phyloP scores from a whole-genome alignment of 805 yeast genomes.

The Metschnikowia kofuensis region DNA sequence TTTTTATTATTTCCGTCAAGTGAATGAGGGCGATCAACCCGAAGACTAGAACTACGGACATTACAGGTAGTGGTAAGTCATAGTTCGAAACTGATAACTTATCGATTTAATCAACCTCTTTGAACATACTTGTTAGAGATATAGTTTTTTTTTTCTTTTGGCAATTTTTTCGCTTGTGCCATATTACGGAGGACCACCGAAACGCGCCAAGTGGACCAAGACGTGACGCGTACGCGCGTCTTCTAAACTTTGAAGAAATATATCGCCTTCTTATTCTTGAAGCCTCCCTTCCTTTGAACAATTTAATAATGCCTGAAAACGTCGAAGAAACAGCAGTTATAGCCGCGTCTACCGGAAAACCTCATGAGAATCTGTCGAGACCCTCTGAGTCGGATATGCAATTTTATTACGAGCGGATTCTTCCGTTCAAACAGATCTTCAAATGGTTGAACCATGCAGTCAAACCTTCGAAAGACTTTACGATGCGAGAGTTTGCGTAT shows the following conservation, averaged over 20 bases:
- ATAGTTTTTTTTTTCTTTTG: too few species aligned
- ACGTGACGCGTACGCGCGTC: neutral
- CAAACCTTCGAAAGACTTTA: slow-evolving; percentile 69
- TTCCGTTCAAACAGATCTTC: slow-evolving; percentile 78
- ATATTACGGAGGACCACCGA: too few species aligned
- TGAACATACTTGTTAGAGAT: too few species aligned
- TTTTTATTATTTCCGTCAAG: too few species aligned
- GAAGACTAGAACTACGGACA: too few species aligned
- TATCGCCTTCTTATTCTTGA: too few species aligned
- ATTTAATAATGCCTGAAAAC: neutral
- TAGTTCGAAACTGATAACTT: too few species aligned
- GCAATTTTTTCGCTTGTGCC: too few species aligned
- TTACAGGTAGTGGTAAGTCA: too few species aligned
- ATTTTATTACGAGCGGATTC: slow-evolving; percentile 63
- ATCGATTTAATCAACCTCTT: too few species aligned
- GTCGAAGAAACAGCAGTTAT: neutral
- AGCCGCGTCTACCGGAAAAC: neutral
- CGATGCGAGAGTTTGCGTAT: slow-evolving; percentile 90
- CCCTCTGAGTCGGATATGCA: slow-evolving; percentile 63
- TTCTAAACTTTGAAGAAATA: neutral
- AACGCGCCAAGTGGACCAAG: too few species aligned
- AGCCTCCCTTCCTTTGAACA: neutral
- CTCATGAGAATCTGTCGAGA: slow-evolving; percentile 13
- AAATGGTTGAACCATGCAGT: slow-evolving; percentile 89
- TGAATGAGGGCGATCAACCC: too few species aligned